These are phyloP conservation scores for Eruca vesicaria DNA, from an alignment of 441 rosid species.

Conservation along the genomic window DNA sequence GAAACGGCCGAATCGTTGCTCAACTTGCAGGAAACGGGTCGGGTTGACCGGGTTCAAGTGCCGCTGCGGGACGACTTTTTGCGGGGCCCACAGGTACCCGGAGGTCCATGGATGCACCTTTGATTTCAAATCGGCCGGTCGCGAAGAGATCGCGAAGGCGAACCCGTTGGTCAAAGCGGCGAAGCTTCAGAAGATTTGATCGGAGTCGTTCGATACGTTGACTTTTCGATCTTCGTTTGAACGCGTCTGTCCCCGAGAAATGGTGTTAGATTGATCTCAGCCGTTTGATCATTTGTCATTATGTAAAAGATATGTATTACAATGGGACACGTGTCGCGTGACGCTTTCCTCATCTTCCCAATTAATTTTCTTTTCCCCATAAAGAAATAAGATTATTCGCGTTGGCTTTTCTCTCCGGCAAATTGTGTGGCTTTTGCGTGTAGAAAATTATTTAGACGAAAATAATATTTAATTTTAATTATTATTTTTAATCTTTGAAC, in stretches of 20 bases:
- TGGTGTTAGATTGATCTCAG: constrained; percentile 24
- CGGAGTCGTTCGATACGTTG: constrained; percentile 23
- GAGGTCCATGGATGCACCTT: constrained; percentile 57
- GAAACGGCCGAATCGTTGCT: constrained; percentile 46
- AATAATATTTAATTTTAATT: neutral
- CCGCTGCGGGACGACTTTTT: constrained; percentile 56
- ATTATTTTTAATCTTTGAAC: neutral
- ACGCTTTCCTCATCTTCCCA: constrained; percentile 9
- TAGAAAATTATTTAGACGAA: constrained; percentile 1
- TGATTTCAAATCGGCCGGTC: constrained; percentile 62
- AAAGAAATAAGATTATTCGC: constrained; percentile 30
- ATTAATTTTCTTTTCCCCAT: constrained; percentile 2
- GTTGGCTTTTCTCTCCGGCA: constrained; percentile 19
- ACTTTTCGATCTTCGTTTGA: constrained; percentile 6
- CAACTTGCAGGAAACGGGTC: constrained; percentile 56
- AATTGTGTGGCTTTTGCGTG: constrained; percentile 27
- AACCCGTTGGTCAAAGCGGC: constrained; percentile 63
- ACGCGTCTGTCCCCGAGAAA: constrained; percentile 6
- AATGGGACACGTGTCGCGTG: constrained; percentile 33
- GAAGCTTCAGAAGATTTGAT: constrained; percentile 63
- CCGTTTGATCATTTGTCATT: constrained; percentile 24
- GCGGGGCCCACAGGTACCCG: constrained; percentile 63
- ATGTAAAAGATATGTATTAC: constrained; percentile 28
- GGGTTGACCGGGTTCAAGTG: constrained; percentile 68
- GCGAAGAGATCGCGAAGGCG: constrained; percentile 61